Conservation (phyloP, 1,139 yeast species). For the Saccharomyces hybrid region DNA sequence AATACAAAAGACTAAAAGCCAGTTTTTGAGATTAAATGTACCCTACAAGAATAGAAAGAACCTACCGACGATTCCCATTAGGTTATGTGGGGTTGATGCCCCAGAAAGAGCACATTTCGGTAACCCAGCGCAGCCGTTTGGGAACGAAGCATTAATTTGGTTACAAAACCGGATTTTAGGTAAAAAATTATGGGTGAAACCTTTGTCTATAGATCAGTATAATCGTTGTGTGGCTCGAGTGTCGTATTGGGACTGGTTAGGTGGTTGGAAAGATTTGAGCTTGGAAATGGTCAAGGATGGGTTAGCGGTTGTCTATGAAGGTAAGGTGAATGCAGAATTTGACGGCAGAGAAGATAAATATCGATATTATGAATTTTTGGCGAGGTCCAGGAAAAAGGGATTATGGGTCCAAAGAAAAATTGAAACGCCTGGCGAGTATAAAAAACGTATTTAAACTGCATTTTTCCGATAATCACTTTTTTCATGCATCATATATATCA, state of each 20-base stretch:
- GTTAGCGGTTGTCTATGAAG: conserved; percentile 81
- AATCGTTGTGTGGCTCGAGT: conserved; percentile 82
- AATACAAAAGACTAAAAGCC: conserved; percentile 2
- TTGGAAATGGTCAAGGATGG: conserved; percentile 82
- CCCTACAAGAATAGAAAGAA: conserved; percentile 47
- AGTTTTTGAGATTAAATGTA: conserved; percentile 30
- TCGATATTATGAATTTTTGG: conserved; percentile 48
- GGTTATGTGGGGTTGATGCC: conserved; percentile 95
- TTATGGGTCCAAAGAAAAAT: conserved; percentile 58
- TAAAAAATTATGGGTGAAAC: conserved; percentile 61
- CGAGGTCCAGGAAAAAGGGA: conserved; percentile 54
- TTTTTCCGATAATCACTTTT: neutral
- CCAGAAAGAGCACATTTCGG: conserved; percentile 97
- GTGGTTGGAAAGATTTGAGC: conserved; percentile 72
- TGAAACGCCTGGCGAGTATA: conserved; percentile 79
- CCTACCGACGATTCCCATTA: conserved; percentile 41
- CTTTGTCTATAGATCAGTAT: conserved; percentile 81
- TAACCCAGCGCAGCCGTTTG: conserved; percentile 80
- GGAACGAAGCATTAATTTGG: conserved; percentile 82
- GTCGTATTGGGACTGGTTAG: conserved; percentile 50
- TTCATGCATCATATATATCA: neutral
- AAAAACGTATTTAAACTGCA: conserved; percentile 31
- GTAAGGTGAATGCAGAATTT: conserved; percentile 74
- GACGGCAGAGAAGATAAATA: conserved; percentile 65
- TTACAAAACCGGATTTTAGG: conserved; percentile 57